These are phyloP conservation scores for Dissophora globulifera DNA, from an alignment of 192 early-diverging fungal genomes.

Conservation along the genomic window DNA sequence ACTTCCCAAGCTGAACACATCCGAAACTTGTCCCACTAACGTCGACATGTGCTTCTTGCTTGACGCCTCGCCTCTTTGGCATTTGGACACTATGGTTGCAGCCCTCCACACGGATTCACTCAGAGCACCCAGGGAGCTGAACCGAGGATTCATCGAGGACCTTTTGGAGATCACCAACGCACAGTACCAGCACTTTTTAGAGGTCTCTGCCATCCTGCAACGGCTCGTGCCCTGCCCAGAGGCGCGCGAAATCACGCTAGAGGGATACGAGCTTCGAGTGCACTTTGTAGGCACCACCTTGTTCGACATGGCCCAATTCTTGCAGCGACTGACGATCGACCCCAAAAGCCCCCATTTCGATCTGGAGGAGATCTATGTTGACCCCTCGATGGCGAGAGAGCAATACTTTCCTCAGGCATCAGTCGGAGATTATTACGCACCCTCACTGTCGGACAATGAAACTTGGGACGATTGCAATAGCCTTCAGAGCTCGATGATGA, in stretches of 20 bases:
- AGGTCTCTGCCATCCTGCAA: constrained; percentile 45
- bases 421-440: constrained; percentile 27
- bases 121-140: constrained; percentile 43
- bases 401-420: constrained; percentile 48
- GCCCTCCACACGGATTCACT: constrained; percentile 48
- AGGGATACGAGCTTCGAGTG: constrained; percentile 50
- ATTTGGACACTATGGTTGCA: constrained; percentile 47
- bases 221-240: constrained; percentile 38
- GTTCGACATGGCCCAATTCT: constrained; percentile 42
- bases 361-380: constrained; percentile 33
- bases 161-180: constrained; percentile 42
- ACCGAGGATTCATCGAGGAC: constrained; percentile 32
- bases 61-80: constrained; percentile 51
- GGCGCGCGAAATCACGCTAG: constrained; percentile 33
- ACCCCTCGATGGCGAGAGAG: constrained; percentile 2
- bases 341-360: constrained; percentile 47
- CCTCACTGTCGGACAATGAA: constrained; percentile 27
- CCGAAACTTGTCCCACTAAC: constrained; percentile 36
- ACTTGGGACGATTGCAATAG: constrained; percentile 45
- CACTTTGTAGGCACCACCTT: constrained; percentile 41
- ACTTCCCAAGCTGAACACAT: constrained; percentile 28
- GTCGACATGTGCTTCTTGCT: constrained; percentile 50
- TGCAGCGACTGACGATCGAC: constrained; percentile 31
- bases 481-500: constrained; percentile 38
- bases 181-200: constrained; percentile 52